A percentile compares a stretch with the other conserved stretches of the same genome.
Evolutionary conservation across 1,284 basidiomycete species (phyloP).

Genomic region (Cryptococcus sp.): DNA sequence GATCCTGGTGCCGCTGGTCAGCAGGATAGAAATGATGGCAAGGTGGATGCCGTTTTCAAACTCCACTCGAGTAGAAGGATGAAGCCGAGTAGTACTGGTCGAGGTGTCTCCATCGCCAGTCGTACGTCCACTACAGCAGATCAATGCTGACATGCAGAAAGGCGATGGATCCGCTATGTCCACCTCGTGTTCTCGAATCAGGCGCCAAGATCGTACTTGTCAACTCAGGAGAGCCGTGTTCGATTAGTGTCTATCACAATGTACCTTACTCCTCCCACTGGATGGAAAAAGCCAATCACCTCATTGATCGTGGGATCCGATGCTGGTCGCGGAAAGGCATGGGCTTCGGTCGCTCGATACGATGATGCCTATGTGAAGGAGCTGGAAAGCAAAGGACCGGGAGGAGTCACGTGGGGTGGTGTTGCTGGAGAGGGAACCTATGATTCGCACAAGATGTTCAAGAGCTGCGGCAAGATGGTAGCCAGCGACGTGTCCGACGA

Average conservation of each 20-base stretch:
- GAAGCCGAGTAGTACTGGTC: constrained; percentile 36
- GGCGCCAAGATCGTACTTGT: constrained; percentile 24
- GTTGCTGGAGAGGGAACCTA: constrained; percentile 56
- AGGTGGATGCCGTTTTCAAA: constrained; percentile 37
- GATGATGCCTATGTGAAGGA: constrained; percentile 62
- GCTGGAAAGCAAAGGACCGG: constrained; percentile 50
- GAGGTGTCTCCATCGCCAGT: constrained; percentile 40
- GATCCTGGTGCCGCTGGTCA: constrained; percentile 17
- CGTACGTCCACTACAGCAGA: constrained; percentile 15
- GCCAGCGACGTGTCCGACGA: constrained; percentile 41
- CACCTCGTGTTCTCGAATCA: constrained; percentile 31
- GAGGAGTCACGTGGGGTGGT: constrained; percentile 44
- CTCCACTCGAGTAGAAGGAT: constrained; percentile 40
- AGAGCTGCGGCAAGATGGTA: constrained; percentile 63
- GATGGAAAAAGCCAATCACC: constrained; percentile 37
- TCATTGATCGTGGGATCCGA: constrained; percentile 27
- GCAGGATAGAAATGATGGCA: constrained; percentile 30
- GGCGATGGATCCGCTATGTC: constrained; percentile 39
- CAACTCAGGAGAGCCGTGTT: constrained; percentile 13
- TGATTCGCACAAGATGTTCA: constrained; percentile 72
- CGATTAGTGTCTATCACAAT: constrained; percentile 32
- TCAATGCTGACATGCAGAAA: constrained; percentile 12
- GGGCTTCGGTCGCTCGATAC: constrained; percentile 72
- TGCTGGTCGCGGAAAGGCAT: constrained; percentile 53
- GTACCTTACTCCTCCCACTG: constrained; percentile 22